Percentiles rank a stretch among this genome's conserved stretches.
Conservation (phyloP, 371 early-diverging fungal species). For the Chytridium lagenaria region DNA sequence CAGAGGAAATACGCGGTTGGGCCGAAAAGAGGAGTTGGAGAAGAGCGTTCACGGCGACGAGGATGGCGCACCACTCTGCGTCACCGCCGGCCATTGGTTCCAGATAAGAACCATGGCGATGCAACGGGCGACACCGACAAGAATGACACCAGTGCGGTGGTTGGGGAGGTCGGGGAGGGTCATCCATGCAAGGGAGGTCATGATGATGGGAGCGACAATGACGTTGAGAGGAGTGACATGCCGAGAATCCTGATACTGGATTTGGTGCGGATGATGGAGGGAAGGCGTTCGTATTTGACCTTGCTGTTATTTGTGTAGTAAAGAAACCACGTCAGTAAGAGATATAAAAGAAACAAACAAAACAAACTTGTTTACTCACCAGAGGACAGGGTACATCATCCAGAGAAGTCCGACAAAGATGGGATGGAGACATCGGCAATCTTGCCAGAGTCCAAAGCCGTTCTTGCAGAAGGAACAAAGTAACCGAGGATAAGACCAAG, state of each 20-base stretch:
- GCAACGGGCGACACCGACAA: constrained; percentile 75
- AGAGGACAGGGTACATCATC: constrained; percentile 74
- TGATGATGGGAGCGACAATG: constrained; percentile 72
- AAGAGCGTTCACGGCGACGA: constrained; percentile 72
- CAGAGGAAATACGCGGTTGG: constrained; percentile 68
- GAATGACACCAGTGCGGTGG: constrained; percentile 70
- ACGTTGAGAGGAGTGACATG: constrained; percentile 71
- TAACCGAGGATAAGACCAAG: constrained; percentile 73
- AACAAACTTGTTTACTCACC: constrained; percentile 31
- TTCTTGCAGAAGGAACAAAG: constrained; percentile 65
- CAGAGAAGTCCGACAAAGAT: constrained; percentile 68
- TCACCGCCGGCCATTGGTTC: constrained; percentile 75
- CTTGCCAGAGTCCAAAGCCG: constrained; percentile 58
- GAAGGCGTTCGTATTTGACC: constrained; percentile 66
- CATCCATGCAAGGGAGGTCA: constrained; percentile 77
- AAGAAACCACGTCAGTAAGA: background rate
- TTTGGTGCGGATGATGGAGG: constrained; percentile 29
- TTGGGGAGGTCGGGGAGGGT: constrained; percentile 72
- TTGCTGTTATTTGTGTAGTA: too few species aligned
- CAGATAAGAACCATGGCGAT: constrained; percentile 87
- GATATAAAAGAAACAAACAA: background rate
- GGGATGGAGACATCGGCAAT: constrained; percentile 72
- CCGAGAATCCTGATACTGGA: constrained; percentile 10
- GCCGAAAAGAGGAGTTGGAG: constrained; percentile 71
- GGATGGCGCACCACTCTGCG: constrained; percentile 68